phyloP scores from a whole-genome alignment of 257 asterid species.

The Plantago ovata region DNA sequence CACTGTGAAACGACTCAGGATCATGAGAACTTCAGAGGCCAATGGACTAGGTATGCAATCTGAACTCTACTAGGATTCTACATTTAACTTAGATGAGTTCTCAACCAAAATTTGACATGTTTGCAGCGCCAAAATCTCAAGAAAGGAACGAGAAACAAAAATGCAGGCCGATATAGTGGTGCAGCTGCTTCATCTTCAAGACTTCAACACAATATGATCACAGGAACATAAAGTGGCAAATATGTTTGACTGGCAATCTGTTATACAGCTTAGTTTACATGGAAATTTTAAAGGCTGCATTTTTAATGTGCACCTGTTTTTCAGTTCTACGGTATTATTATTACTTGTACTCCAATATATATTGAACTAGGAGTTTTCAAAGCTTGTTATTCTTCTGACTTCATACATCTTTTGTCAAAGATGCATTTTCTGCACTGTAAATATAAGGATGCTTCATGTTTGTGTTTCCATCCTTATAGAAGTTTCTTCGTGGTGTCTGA shows the following conservation, averaged over 20 bases:
- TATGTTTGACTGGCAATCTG: neutral
- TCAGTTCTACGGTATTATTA: slow-evolving; percentile 14
- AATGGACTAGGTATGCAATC: slow-evolving; percentile 64
- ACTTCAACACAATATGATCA: slow-evolving; percentile 1
- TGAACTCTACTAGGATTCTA: neutral
- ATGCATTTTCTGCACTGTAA: slow-evolving; percentile 40
- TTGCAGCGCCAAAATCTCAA: slow-evolving; percentile 50
- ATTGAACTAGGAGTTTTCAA: slow-evolving; percentile 18
- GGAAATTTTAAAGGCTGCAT: slow-evolving; percentile 35
- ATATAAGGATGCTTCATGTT: slow-evolving; percentile 31
- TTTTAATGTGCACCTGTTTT: slow-evolving; percentile 23
- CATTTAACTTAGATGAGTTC: neutral
- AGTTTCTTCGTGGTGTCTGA: too few relatives aligned
- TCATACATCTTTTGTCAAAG: slow-evolving; percentile 26
- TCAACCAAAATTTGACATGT: neutral
- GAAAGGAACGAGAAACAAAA: slow-evolving; percentile 43
- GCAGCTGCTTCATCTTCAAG: neutral
- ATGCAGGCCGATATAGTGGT: slow-evolving; percentile 40
- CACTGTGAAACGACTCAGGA: slow-evolving; percentile 76
- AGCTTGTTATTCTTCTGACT: slow-evolving; percentile 22
- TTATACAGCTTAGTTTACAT: slow-evolving; percentile 9
- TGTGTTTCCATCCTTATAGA: slow-evolving; percentile 5
- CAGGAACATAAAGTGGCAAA: slow-evolving; percentile 8
- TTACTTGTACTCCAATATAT: slow-evolving; percentile 20
- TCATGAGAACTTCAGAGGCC: slow-evolving; percentile 79